Evolutionary conservation across 768 basidiomycete genomes (phyloP), one percentile per base, ranked within the genome.

Genomic region (Paxillus ammoniavirescens): DNA sequence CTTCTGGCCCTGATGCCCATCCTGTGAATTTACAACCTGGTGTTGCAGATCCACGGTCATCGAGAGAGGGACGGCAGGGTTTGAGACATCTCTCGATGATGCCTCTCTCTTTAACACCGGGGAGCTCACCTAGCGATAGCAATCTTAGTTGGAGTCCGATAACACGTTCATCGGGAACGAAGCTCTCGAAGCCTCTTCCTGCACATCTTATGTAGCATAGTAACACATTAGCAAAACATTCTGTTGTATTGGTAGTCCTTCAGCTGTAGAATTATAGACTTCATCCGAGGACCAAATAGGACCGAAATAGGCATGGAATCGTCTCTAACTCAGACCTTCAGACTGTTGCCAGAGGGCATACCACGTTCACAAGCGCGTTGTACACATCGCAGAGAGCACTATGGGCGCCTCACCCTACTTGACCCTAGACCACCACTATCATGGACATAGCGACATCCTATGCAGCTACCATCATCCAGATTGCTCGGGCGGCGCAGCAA

Each of bases 81-180:
- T 47, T 44, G 44, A 59, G 38, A 40, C 64, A 68, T 49, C 47
- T 62, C 30, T 66, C 66, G 14, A 53, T 56, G 49, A 60, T 59
- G 45, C 50, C 55, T 23, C 21, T 17, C n/a, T n/a, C 53, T 15
- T 57, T 52, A 10, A 56, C 60, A 15, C 7, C 12, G 14, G 38
- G 45, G 8, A 41, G 17, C 28, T 41, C 52, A 2, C 43, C 43
- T 17, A 6, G 35, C 31, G 31, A 33, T 10, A 9, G 31, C 9
- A 8, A 33, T 53, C 56, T 55, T 5, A 21, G 50, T 17, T 55
- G 50, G 57, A 54, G 51, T 49, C 52, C 45, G 23, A 49, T 42
- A 2, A 44, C 41, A 8, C 53, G 52, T 14, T 47, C 49, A 45
- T 41, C 31, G 23, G 53, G 50, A 40, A 35, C 51, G 8, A 62